These are phyloP conservation scores for Aspergillus ruber DNA, from an alignment of 2,329 filamentous ascomycete genomes.

Conservation along the genomic window DNA sequence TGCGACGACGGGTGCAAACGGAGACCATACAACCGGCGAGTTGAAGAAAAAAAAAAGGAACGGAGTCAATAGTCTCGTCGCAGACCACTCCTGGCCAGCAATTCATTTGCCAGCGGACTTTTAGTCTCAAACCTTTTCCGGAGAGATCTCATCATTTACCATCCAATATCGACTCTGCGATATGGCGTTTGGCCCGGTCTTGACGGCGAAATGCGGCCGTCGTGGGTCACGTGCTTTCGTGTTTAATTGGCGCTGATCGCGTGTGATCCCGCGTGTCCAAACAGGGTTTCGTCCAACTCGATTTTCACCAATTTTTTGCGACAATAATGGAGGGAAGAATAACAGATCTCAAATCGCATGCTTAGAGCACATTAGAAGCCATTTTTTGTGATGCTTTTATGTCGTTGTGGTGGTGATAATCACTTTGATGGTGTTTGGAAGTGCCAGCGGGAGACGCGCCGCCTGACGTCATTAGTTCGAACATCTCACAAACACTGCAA, in stretches of 20 bases:
- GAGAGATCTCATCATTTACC: no score
- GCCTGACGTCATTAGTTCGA: constrained; percentile 19
- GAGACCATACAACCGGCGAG: constrained; percentile 7
- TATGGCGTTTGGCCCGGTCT: no score
- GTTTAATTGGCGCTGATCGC: constrained; percentile 15
- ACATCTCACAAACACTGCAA: constrained; percentile 12
- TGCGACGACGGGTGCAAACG: constrained; percentile 19
- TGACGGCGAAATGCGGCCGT: not conserved
- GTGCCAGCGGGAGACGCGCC: constrained; percentile 20
- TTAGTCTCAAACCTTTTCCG: not conserved
- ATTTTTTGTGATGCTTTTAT: not conserved
- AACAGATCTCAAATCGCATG: not conserved
- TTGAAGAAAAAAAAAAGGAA: constrained; percentile 1
- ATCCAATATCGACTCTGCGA: no score
- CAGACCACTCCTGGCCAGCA: not conserved
- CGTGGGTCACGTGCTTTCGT: constrained; percentile 27
- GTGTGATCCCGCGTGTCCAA: constrained; percentile 16
- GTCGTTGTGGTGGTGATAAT: not conserved
- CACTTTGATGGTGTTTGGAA: constrained; percentile 1
- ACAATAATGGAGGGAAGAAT: not conserved
- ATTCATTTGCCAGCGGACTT: not conserved
- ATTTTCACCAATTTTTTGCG: not conserved
- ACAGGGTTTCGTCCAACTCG: not conserved
- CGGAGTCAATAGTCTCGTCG: not conserved
- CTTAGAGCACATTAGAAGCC: not conserved